Evolutionary conservation across 805 yeast species (phyloP).

Genomic region (Ogataea degrootiae): DNA sequence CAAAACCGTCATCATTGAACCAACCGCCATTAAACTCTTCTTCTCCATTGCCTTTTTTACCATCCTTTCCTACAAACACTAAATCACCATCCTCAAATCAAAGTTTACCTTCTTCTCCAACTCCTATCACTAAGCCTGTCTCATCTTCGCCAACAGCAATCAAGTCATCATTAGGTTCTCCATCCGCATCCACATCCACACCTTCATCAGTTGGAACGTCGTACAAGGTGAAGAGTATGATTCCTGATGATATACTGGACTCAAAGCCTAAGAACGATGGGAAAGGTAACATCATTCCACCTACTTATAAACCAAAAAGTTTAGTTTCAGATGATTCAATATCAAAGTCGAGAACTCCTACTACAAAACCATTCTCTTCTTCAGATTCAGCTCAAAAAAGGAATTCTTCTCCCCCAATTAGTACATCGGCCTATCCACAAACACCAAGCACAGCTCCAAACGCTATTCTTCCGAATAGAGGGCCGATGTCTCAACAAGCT

Average conservation of each 20-base stretch:
- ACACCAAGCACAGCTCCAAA: not conserved
- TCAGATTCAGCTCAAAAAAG: not conserved
- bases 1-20: not conserved
- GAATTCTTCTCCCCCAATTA: not conserved
- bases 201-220: not conserved
- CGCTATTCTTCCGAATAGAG: not conserved
- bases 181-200: not conserved
- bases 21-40: too few species aligned
- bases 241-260: slow-evolving; percentile 11
- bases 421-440: not conserved
- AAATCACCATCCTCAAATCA: not conserved
- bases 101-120: not conserved
- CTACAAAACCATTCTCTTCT: not conserved
- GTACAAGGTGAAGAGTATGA: slow-evolving; percentile 12
- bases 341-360: not conserved
- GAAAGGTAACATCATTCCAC: not conserved
- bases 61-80: not conserved
- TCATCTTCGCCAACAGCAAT: not conserved
- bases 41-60: too few species aligned
- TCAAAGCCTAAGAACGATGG: not conserved
- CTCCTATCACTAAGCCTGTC: not conserved
- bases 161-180: not conserved
- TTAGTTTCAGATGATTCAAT: not conserved
- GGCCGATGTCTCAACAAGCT: not conserved
- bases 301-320: not conserved